These are phyloP conservation scores for Penicillium sp. DNA, from an alignment of 2,329 filamentous ascomycete species.

Conservation along the genomic window DNA sequence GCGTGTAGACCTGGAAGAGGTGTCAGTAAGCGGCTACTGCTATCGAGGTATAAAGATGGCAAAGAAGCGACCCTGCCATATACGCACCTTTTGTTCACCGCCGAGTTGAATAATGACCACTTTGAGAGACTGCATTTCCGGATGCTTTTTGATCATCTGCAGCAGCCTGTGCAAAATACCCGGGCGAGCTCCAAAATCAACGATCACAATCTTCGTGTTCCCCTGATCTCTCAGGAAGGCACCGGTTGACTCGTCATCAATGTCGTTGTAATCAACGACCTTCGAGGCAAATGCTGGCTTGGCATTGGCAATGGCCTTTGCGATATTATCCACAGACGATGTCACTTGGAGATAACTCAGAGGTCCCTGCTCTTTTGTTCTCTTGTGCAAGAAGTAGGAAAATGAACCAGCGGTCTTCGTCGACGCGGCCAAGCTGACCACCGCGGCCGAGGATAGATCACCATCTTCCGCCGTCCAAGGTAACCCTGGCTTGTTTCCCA, in stretches of 20 bases:
- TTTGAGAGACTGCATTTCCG: constrained; percentile 2
- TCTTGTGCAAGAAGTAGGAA: constrained; percentile 24
- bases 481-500: constrained; percentile 7
- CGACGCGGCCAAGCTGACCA: constrained; percentile 32
- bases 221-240: constrained; percentile 10
- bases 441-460: constrained; percentile 35
- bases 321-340: constrained; percentile 14
- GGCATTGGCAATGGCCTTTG: constrained; percentile 6
- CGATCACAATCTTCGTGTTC: constrained; percentile 15
- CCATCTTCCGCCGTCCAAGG: constrained; percentile 32
- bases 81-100: constrained; percentile 16
- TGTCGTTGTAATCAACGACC: constrained; percentile 9
- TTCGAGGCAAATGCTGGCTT: constrained; percentile 6
- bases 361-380: constrained; percentile 16
- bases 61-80: too few species aligned
- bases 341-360: constrained; percentile 30
- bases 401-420: constrained; percentile 32
- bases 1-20: constrained; percentile 4
- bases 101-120: constrained; percentile 16
- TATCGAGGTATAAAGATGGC: too few species aligned
- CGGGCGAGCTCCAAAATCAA: constrained; percentile 18
- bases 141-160: constrained; percentile 1
- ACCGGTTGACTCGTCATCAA: not conserved
- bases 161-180: constrained; percentile 6
- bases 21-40: too few species aligned